Evolutionary conservation across 2,329 filamentous ascomycete genomes (phyloP).

Genomic region (Penicillium sp.): DNA sequence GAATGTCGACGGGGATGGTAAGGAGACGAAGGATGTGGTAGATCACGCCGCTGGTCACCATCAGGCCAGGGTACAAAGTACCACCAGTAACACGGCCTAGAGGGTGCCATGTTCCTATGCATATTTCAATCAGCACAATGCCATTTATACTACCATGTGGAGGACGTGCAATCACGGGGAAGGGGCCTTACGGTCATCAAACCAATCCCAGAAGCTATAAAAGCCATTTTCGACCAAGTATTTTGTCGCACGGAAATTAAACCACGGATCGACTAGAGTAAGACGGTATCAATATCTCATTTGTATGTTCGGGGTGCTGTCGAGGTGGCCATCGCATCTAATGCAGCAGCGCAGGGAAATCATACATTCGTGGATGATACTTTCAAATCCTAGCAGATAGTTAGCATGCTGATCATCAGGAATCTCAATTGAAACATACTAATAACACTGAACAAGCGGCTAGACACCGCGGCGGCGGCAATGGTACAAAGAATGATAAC

Average conservation of each 20-base stretch:
- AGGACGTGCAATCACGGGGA: constrained; percentile 8
- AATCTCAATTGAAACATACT: constrained; percentile 58
- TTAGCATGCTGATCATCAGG: constrained; percentile 10
- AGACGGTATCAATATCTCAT: constrained; percentile 23
- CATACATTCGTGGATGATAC: constrained; percentile 99
- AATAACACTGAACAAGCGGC: constrained; percentile 96
- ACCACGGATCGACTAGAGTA: constrained; percentile 90
- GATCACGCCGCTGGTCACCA: constrained; percentile 97
- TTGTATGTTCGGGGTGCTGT: constrained; percentile 13
- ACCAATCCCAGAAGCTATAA: constrained; percentile 99
- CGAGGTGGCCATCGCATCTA: constrained; percentile 7
- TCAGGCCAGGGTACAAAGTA: constrained; percentile 96
- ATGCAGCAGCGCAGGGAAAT: constrained; percentile 30
- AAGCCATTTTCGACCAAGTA: constrained; percentile 96
- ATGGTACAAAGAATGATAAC: constrained; percentile 89
- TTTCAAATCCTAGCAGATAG: constrained; percentile 73
- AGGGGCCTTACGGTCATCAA: constrained; percentile 75
- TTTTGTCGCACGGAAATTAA: constrained; percentile 98
- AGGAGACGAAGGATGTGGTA: constrained; percentile 90
- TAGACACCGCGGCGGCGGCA: constrained; percentile 85
- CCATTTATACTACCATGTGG: background rate
- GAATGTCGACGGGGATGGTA: constrained; percentile 91
- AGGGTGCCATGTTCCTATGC: constrained; percentile 87
- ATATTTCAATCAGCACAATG: constrained; percentile 20
- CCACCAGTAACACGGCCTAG: constrained; percentile 97